These are phyloP conservation scores for Blastobotrys apis DNA, from an alignment of 1,139 yeast species.

Conservation along the genomic window DNA sequence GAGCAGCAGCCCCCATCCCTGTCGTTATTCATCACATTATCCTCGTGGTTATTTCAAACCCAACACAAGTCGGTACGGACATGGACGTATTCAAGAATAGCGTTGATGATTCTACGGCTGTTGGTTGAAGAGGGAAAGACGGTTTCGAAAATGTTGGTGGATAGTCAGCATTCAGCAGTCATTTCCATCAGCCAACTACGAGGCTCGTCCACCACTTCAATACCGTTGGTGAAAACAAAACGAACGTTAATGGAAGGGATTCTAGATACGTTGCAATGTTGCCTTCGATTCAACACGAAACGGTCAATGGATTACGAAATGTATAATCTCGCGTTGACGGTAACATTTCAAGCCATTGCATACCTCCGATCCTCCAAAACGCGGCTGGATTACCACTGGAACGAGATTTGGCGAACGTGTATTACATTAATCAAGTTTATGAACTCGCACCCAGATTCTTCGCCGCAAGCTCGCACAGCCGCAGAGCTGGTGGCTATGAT, in stretches of 20 bases:
- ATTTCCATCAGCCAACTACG: conserved; percentile 29
- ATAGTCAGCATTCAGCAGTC: conserved; percentile 17
- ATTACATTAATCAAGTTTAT: conserved; percentile 29
- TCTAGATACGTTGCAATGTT: conserved; percentile 34
- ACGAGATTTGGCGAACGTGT: conserved; percentile 38
- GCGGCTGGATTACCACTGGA: conserved; percentile 36
- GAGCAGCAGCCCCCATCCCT: conserved; percentile 7
- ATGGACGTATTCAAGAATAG: conserved; percentile 32
- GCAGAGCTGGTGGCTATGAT: conserved; percentile 26
- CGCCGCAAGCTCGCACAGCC: conserved; percentile 19
- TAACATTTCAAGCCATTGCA: conserved; percentile 28
- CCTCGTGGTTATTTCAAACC: conserved; percentile 33
- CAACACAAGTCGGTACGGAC: conserved; percentile 30
- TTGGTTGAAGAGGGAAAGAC: conserved; percentile 32
- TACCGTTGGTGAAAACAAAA: conserved; percentile 19
- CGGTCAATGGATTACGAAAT: conserved; percentile 32
- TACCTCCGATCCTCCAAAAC: conserved; percentile 22
- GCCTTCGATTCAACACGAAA: conserved; percentile 34
- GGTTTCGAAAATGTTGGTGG: conserved; percentile 22
- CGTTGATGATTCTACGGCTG: conserved; percentile 31
- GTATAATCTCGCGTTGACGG: conserved; percentile 29
- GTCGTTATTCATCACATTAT: conserved; percentile 29
- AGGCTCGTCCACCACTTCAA: background rate
- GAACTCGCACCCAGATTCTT: conserved; percentile 23
- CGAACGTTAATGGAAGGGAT: conserved; percentile 33